A percentile compares a stretch with the other conserved stretches of the same genome.
These are phyloP conservation scores for Diutina rugosa DNA, from an alignment of 1,139 yeast species.

Conservation along the genomic window DNA sequence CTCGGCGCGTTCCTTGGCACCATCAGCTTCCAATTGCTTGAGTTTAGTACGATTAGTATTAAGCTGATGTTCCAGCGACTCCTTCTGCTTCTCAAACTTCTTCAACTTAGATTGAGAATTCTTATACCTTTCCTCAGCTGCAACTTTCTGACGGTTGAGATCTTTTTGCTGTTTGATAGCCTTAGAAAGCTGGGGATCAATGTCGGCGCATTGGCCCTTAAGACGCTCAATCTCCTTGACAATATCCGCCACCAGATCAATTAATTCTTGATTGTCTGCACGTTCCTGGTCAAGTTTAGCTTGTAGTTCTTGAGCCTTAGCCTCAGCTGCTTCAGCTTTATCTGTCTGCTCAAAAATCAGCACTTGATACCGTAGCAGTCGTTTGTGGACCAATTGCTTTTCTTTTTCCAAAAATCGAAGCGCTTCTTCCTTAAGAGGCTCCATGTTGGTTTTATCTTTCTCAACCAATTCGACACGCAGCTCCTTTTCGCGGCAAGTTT, in stretches of 20 bases:
- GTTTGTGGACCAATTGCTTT: conserved; percentile 42
- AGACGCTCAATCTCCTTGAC: conserved; percentile 14
- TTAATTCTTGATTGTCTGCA: conserved; percentile 29
- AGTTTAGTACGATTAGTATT: conserved; percentile 36
- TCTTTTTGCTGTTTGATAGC: conserved; percentile 19
- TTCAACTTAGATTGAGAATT: conserved; percentile 46
- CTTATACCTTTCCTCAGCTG: conserved; percentile 64
- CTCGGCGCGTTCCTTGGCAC: conserved; percentile 26
- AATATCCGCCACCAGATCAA: neutral
- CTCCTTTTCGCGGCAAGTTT: conserved; percentile 70
- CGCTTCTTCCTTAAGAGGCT: conserved; percentile 59
- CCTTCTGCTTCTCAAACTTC: conserved; percentile 43
- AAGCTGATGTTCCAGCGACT: conserved; percentile 19
- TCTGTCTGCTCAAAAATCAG: conserved; percentile 29
- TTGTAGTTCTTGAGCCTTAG: conserved; percentile 21
- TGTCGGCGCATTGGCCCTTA: neutral
- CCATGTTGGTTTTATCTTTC: conserved; percentile 60
- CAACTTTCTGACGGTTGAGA: conserved; percentile 39
- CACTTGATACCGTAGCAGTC: conserved; percentile 46
- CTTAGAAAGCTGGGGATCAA: neutral
- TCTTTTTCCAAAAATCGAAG: conserved; percentile 53
- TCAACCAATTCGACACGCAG: conserved; percentile 69
- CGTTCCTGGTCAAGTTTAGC: conserved; percentile 35
- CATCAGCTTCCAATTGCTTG: conserved; percentile 29
- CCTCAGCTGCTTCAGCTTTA: conserved; percentile 15